Evolutionary conservation across 1,284 basidiomycete species (phyloP), one percentile per base, ranked within the genome.

Genomic region (Sporisorium reilianum): DNA sequence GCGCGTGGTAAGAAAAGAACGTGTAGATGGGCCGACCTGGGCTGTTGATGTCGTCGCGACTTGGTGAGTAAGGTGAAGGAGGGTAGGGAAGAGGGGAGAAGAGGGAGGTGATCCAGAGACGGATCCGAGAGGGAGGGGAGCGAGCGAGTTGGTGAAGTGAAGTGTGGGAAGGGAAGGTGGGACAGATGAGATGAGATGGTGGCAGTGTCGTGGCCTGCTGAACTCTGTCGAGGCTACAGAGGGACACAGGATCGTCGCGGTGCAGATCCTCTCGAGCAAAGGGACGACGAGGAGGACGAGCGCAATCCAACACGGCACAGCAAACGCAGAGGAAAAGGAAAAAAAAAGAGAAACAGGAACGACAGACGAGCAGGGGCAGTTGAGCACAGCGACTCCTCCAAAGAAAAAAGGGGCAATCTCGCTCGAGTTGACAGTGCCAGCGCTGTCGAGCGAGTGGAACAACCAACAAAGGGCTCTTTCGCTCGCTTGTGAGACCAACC

Each of bases 1-100:
- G 55, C 26, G 49, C 48, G 41, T 49, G 22, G 25, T 25, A 23
- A 26, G 22, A 41, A 68, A 68, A 55, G 65, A 68, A 59, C 50
- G 65, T 63, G 42, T 32, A 22, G n/a, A 40, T 36, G 22, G 34
- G 65, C 59, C 55, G 55, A 68, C 59, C 60, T 58, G 65, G 65
- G 52, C 11, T 30, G 42, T n/a, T 41, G 65, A 53, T 41, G 53
- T 42, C 26, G 26, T 48, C 28, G 26, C 46, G 46, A 50, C 30
- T 32, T 36, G 34, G 23, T 36, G 28, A 30, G 44, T 20, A 26
- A n/a, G 34, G 42, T 40, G 28, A 41, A 52, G 48, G 48, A 22
- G 48, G 41, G n/a, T 44, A 25, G 61, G 50, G 52, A 20, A 51
- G 48, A 34, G 34, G 38, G 34, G 26, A 26, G 22, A 5, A n/a